A percentile compares a stretch with the other conserved stretches of the same genome.
Evolutionary conservation across 73 alveolate species (phyloP).

Genomic region (Tetrahymena thermophila): DNA sequence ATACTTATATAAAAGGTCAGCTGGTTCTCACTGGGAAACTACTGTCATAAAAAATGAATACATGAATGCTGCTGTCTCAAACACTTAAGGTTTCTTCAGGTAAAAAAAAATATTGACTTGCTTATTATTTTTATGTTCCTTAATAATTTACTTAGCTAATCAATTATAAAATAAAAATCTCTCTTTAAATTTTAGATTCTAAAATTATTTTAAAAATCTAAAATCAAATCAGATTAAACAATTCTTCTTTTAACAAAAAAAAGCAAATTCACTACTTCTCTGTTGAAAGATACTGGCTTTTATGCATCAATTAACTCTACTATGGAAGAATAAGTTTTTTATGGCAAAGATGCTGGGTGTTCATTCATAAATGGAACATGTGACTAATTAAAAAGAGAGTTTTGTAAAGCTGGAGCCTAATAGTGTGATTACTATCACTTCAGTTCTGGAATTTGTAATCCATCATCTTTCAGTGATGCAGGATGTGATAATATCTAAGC

Average conservation of each 20-base stretch:
- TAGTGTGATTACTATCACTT: neutral
- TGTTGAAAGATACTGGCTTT: neutral
- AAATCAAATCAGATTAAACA: neutral
- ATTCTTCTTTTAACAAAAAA: neutral
- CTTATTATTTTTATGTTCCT: too few relatives aligned
- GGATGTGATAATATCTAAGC: neutral
- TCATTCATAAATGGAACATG: neutral
- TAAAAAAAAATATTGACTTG: neutral
- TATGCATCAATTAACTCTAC: neutral
- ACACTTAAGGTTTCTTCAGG: neutral
- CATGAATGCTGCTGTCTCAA: neutral
- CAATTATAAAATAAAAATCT: too few relatives aligned
- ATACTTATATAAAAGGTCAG: neutral
- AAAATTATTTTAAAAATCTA: too few relatives aligned
- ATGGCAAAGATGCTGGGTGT: neutral
- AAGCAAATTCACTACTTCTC: neutral
- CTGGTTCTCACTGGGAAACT: neutral
- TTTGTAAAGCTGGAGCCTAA: neutral
- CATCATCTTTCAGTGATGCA: neutral
- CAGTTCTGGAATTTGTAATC: neutral
- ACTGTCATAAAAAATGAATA: neutral
- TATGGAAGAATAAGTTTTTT: neutral
- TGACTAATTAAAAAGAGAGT: neutral
- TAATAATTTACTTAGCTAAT: too few relatives aligned
- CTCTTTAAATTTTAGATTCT: too few relatives aligned